phyloP scores from a whole-genome alignment of 345 rosid genomes.

The Bruguiera sexangula region DNA sequence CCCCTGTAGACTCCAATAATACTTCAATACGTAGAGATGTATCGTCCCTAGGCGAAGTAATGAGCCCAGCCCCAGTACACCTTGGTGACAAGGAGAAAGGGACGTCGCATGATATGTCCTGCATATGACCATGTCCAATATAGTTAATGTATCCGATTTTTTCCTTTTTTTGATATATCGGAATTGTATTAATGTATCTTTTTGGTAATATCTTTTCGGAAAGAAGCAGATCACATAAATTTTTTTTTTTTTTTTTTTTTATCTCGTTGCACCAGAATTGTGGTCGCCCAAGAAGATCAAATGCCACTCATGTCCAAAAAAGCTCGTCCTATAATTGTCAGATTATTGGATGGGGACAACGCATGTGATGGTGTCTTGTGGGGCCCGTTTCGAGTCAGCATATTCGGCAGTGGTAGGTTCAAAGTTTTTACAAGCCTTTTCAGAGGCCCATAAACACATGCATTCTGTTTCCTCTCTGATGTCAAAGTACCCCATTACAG shows the following conservation, averaged over 20 bases:
- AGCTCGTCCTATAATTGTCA: slow-evolving; percentile 24
- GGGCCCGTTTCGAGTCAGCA: slow-evolving; percentile 21
- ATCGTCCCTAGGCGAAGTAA: too few relatives aligned
- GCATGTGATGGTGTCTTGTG: slow-evolving; percentile 29
- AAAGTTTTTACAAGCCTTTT: neutral
- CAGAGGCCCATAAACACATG: slow-evolving; percentile 4
- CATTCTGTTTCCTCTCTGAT: neutral
- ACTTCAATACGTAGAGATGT: neutral
- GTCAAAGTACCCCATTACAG: neutral
- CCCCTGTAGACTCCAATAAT: neutral
- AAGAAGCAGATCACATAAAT: neutral
- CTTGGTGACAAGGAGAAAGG: neutral
- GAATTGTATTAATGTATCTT: neutral
- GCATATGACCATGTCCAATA: neutral
- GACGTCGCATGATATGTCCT: neutral
- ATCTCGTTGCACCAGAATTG: too few relatives aligned
- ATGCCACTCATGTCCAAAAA: slow-evolving; percentile 23
- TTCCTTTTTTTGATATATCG: too few relatives aligned
- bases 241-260: neutral
- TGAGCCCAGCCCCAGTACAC: too few relatives aligned
- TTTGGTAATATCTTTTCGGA: neutral
- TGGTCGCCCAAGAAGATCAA: slow-evolving; percentile 12
- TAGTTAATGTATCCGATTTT: neutral
- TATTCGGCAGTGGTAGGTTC: neutral
- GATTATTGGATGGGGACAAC: slow-evolving; percentile 24